Base-by-base conservation (phyloP, 2,329 filamentous ascomycete genomes). In the Pyrenophora graminea region DNA sequence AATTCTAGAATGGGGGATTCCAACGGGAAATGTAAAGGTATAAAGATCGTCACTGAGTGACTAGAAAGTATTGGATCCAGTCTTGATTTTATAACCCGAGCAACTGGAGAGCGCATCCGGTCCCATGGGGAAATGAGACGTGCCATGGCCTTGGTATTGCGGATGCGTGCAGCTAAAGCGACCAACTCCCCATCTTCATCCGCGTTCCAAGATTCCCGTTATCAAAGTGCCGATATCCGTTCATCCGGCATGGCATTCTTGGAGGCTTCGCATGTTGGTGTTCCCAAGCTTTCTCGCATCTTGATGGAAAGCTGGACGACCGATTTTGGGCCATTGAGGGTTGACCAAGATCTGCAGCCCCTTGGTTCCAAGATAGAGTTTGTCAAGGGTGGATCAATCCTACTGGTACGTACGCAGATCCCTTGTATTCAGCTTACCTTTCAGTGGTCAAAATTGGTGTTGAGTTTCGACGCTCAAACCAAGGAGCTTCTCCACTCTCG, bases 61-160 rank as follows among this genome's bases (percentile, higher is more conserved):
- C 43, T 27, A 13, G 21, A 43, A 43, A 33, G 32, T 7, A 48
- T 32, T 56, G 41, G 38, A 42, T n/a, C 44, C 43, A 17, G 49
- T 44, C 45, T 45, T 48, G 32, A 33, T 37, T 37, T 53, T 58
- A 53, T 58, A 56, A 43, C 21, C 36, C 43, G 32, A 38, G 19
- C 38, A 34, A 25, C 19, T 48, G 45, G 41, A 19, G 53, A 38
- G 18, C 10, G 17, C 15, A 15, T 38, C 47, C 49, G 39, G 43
- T 51, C 54, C 56, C 54, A 42, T 43, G 52, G 53, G 51, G 58
- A 55, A 30, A 39, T 32, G 43, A 49, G 36, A 48, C 13, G 33
- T 53, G 60, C 60, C 54, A 56, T 12, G 54, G 41, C 44, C 51
- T 50, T 50, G 27, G 56, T 41, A 3, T 49, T 53, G 50, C 56